These are phyloP conservation scores for Leucocoprinus leucothites DNA, from an alignment of 768 basidiomycete species.

Conservation along the genomic window DNA sequence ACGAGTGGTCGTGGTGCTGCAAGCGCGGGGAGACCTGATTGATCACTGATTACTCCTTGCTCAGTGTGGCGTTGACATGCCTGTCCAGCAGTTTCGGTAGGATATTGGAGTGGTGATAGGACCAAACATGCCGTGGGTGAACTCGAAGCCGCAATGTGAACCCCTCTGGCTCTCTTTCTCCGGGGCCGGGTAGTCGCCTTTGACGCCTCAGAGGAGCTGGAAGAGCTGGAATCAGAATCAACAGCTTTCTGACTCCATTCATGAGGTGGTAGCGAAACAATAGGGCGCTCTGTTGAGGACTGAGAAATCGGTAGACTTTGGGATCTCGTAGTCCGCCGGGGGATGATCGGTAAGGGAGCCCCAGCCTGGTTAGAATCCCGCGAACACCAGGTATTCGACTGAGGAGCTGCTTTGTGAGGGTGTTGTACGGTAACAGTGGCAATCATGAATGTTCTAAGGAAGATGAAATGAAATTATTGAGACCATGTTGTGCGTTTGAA, in stretches of 20 bases:
- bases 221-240: constrained; percentile 11
- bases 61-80: neutral
- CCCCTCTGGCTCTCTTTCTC: constrained; percentile 19
- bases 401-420: constrained; percentile 32
- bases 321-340: constrained; percentile 43
- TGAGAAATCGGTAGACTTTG: constrained; percentile 18
- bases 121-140: neutral
- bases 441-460: constrained; percentile 31
- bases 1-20: constrained; percentile 28
- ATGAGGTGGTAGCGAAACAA: neutral
- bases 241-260: neutral
- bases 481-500: constrained; percentile 8
- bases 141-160: constrained; percentile 6
- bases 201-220: neutral
- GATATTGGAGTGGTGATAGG: neutral
- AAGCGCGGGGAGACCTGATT: constrained; percentile 24
- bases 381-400: constrained; percentile 29
- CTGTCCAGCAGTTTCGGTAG: neutral
- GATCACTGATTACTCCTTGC: neutral
- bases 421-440: constrained; percentile 35
- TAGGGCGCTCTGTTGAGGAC: constrained; percentile 16
- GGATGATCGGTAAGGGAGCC: constrained; percentile 59
- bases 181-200: constrained; percentile 1
- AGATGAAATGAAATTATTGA: constrained; percentile 9
- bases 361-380: constrained; percentile 52